Evolutionary conservation across 768 basidiomycete species (phyloP).

Genomic region (Leccinellum rugosiceps): DNA sequence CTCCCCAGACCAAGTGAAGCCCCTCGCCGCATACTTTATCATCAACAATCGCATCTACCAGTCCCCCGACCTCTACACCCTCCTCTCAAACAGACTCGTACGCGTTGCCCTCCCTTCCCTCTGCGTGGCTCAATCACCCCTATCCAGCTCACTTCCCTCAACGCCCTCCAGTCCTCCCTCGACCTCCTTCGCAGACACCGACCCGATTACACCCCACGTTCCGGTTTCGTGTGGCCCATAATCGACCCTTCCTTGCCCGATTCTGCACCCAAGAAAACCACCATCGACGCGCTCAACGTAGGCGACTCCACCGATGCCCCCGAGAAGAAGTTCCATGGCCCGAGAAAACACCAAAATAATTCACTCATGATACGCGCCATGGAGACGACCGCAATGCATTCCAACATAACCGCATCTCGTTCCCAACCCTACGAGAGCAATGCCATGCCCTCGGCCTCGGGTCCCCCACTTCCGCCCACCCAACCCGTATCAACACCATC

Average conservation of each 20-base stretch:
- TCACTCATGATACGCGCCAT: slow-evolving; percentile 73
- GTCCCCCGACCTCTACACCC: slow-evolving; percentile 78
- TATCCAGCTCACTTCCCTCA: slow-evolving; percentile 61
- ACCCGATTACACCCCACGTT: slow-evolving; percentile 81
- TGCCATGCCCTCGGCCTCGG: slow-evolving; percentile 19
- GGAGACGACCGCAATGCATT: slow-evolving; percentile 72
- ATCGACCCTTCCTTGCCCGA: slow-evolving; percentile 49
- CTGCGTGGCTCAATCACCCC: neutral
- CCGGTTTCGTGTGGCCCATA: slow-evolving; percentile 85
- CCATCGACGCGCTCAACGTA: slow-evolving; percentile 26
- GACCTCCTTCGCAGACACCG: slow-evolving; percentile 68
- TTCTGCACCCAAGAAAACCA: slow-evolving; percentile 40
- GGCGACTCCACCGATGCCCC: slow-evolving; percentile 19
- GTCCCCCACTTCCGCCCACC: slow-evolving; percentile 20
- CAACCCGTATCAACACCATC: slow-evolving; percentile 36
- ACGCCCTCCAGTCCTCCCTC: slow-evolving; percentile 73
- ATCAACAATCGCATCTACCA: slow-evolving; percentile 89
- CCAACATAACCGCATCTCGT: slow-evolving; percentile 49
- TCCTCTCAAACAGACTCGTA: slow-evolving; percentile 83
- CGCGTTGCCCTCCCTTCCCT: slow-evolving; percentile 15
- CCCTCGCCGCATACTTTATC: slow-evolving; percentile 82
- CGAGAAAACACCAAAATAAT: slow-evolving; percentile 64
- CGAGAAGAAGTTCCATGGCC: slow-evolving; percentile 27
- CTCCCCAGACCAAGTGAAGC: slow-evolving; percentile 78
- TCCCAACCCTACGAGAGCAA: slow-evolving; percentile 31